Percentiles rank a stretch among this genome's conserved stretches.
These are phyloP conservation scores for Tuctoria greenei DNA, from an alignment of 176 grass and related monocot genomes.

Conservation along the genomic window DNA sequence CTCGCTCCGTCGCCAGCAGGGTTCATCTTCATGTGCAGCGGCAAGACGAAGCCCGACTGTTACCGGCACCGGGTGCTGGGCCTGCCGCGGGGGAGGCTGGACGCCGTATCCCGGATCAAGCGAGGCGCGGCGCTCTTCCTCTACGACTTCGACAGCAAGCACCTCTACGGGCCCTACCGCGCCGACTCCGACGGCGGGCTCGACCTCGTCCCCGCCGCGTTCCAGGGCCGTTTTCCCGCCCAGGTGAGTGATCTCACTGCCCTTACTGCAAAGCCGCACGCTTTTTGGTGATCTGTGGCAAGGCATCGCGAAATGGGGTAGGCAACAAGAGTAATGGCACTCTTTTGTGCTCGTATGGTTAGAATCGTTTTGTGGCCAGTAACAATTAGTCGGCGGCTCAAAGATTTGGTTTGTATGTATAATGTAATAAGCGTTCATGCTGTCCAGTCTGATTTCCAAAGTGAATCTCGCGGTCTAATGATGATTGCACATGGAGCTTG, in stretches of 20 bases:
- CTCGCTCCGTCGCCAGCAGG: slow-evolving; percentile 32
- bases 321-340: background rate
- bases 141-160: slow-evolving; percentile 70
- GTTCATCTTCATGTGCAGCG: slow-evolving; percentile 84
- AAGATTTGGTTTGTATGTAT: background rate
- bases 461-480: background rate
- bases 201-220: slow-evolving; percentile 60
- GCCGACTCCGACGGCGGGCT: slow-evolving; percentile 51
- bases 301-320: background rate
- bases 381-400: background rate
- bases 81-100: slow-evolving; percentile 54
- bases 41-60: slow-evolving; percentile 71
- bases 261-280: background rate
- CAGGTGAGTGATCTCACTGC: slow-evolving; percentile 47
- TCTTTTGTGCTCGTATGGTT: background rate
- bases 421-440: background rate
- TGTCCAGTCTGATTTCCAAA: background rate
- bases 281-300: background rate
- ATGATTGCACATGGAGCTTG: background rate
- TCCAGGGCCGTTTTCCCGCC: slow-evolving; percentile 61
- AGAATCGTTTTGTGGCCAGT: background rate
- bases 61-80: slow-evolving; percentile 62
- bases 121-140: slow-evolving; percentile 76
- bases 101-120: slow-evolving; percentile 60
- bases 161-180: slow-evolving; percentile 70